These are phyloP conservation scores for Macrocybe gigantea DNA, from an alignment of 768 basidiomycete genomes.

Conservation along the genomic window DNA sequence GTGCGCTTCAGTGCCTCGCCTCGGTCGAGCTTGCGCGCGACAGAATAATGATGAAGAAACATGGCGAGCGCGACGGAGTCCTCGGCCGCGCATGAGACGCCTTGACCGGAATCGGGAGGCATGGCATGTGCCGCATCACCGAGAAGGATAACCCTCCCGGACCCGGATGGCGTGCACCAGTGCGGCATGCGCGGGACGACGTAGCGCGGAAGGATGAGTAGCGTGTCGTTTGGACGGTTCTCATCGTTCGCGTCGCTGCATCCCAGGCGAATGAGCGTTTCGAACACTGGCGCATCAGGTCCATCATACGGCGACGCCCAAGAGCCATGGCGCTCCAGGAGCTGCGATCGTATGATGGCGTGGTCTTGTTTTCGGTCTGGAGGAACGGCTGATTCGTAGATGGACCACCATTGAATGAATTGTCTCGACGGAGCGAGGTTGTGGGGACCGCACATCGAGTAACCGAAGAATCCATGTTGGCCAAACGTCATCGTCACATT, in stretches of 20 bases:
- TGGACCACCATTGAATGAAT: constrained; percentile 36
- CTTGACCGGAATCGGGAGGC: constrained; percentile 37
- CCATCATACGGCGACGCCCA: constrained; percentile 32
- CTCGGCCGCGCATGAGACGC: constrained; percentile 33
- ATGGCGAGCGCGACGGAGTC: constrained; percentile 30
- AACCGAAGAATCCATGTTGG: constrained; percentile 31
- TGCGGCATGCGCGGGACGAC: constrained; percentile 26
- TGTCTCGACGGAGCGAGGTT: constrained; percentile 4
- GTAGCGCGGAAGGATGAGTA: constrained; percentile 32
- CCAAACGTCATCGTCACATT: constrained; percentile 33
- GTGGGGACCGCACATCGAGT: constrained; percentile 17
- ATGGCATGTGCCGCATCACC: constrained; percentile 41
- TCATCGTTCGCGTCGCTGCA: constrained; percentile 10
- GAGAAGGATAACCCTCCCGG: constrained; percentile 30
- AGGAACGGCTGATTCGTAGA: constrained; percentile 24
- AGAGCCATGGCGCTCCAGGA: constrained; percentile 22
- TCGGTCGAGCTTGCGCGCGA: constrained; percentile 3
- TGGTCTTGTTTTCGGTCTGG: constrained; percentile 19
- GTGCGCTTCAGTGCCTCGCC: constrained; percentile 13
- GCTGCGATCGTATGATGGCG: constrained; percentile 18
- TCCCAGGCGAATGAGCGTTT: constrained; percentile 22
- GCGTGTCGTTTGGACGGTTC: constrained; percentile 2
- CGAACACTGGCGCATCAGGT: constrained; percentile 13
- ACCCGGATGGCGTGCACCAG: constrained; percentile 24
- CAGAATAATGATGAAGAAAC: constrained; percentile 25